Base-by-base conservation (phyloP, 2,329 filamentous ascomycete species). In the Paracorniculantispora psalliotae region DNA sequence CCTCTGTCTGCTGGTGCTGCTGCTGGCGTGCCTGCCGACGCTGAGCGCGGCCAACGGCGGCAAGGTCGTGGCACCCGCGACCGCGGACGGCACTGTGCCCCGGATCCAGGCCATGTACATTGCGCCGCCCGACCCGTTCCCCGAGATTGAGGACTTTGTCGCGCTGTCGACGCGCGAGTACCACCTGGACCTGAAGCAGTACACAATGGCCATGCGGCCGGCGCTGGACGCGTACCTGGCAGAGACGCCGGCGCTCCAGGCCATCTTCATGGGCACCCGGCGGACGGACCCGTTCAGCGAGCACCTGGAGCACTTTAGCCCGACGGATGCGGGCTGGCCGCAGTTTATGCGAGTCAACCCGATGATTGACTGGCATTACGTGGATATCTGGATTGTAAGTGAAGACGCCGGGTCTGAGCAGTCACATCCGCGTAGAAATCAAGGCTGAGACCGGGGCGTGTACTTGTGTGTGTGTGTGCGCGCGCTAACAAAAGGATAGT, bases 321-420 rank as follows among this genome's bases (percentile, higher is more conserved):
- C 81, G 53, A 99, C 94, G 4, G 94, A 97, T 73, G 79, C 82
- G 37, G 92, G 88, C 2, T 99, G 94, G 94, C 94, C 94, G 37
- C 77, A 81, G 46, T 96, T 97, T 68, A 92, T 97, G 87, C 85
- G 94, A 60, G 81, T 97, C 61, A 92, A 99, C 73, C 93, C 94
- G 0, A 90, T 99, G 10, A 92, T 99, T 69, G 94, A 99, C 74
- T 99, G 94, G 94, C 91, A 94, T 72, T 96, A 97, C 73, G 84
- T 85, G 12, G 93, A 97, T 72, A 93, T 97, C 57, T 97, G 94
- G 94, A 85, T 87, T 19, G 92, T 96, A 69, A 79, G 90, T 80
- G 46, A 17, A 1, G 17, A 26, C 33, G 28, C 25, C 60, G n/a
- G n/a, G n/a, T n/a, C n/a, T n/a, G n/a, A n/a, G n/a, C n/a, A n/a